Base-by-base conservation (phyloP, 202 grass and related monocot genomes). In the Carex sylvatica region DNA sequence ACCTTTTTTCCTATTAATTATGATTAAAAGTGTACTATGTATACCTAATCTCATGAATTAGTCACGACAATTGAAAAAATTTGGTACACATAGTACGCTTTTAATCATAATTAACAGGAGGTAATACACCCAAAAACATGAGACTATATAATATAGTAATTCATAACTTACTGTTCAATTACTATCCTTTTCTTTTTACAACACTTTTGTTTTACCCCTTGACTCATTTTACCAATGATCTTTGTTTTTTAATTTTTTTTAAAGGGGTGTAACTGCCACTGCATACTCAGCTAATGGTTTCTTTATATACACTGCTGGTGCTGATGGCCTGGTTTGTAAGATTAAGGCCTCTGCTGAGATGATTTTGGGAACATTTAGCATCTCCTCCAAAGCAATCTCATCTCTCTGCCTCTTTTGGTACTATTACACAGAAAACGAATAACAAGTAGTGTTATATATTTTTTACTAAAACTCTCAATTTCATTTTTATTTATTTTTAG, bases 291-390 rank as follows among this genome's bases (percentile, higher is more conserved):
- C 65, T 58, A 73, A 86, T 80, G 84, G 68, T 51, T 88, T 52
- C 2, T 89, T 10, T 36, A 64, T 96, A 73, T 99, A 93, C 79
- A 93, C 93, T 49, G 75, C 88, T 61, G 96, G 93, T 10, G 88
- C 80, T 83, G 93, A 99, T 91, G 96, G 96, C 80, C 89, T 99
- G 81, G 93, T 99, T 76, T 99, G 93, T 82, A 89, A 87, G 88
- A 96, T 96, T 71, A 86, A 96, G 69, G 81, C 79, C 53, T 74
- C 87, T 24, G 86, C 83, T 60, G 96, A 93, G 6, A 87, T 56
- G 22, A 82, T 89, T 58, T 24, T 87, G 23, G 83, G 38, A 54
- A 96, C 85, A 85, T 96, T 96, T 78, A 90, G 22, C 80, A 84
- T 89, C 71, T 99, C 89, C 47, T 86, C 91, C 0, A 99, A 96